Evolutionary conservation across 1,284 basidiomycete genomes (phyloP).

Genomic region (Irpex lacteus): DNA sequence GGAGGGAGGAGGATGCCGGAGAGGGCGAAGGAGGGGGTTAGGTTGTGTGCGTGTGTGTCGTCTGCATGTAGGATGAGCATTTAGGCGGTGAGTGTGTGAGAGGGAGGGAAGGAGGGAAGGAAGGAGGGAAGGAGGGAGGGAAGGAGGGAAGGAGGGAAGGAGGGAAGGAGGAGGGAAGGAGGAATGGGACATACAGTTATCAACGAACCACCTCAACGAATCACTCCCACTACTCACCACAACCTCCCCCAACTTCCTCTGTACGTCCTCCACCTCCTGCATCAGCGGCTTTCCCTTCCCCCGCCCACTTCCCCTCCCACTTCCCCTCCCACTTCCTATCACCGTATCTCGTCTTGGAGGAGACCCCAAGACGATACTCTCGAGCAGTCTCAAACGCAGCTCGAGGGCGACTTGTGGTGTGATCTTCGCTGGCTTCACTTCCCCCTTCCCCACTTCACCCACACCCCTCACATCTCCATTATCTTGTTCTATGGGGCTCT

Average conservation of each 20-base stretch:
- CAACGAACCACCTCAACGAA: conserved; percentile 63
- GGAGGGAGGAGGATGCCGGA: conserved; percentile 50
- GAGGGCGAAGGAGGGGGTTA: conserved; percentile 71
- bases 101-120: neutral
- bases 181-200: conserved; percentile 52
- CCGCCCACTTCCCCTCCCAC: too few relatives aligned
- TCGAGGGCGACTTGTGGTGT: conserved; percentile 67
- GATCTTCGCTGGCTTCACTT: conserved; percentile 24
- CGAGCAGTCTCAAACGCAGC: conserved; percentile 71
- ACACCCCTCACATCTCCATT: too few relatives aligned
- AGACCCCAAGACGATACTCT: conserved; percentile 68
- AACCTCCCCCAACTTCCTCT: conserved; percentile 49
- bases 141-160: neutral
- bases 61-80: conserved; percentile 46
- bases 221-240: conserved; percentile 63
- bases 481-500: too few relatives aligned
- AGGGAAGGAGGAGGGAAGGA: neutral
- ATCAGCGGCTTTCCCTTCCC: conserved; percentile 49
- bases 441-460: neutral
- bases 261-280: conserved; percentile 57
- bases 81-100: too few relatives aligned
- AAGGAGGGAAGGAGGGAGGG: conserved; percentile 3
- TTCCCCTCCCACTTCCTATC: too few relatives aligned
- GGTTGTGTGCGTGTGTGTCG: conserved; percentile 67
- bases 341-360: too few relatives aligned